Evolutionary conservation across 345 rosid species (phyloP).

Genomic region (Citrus reticulata): DNA sequence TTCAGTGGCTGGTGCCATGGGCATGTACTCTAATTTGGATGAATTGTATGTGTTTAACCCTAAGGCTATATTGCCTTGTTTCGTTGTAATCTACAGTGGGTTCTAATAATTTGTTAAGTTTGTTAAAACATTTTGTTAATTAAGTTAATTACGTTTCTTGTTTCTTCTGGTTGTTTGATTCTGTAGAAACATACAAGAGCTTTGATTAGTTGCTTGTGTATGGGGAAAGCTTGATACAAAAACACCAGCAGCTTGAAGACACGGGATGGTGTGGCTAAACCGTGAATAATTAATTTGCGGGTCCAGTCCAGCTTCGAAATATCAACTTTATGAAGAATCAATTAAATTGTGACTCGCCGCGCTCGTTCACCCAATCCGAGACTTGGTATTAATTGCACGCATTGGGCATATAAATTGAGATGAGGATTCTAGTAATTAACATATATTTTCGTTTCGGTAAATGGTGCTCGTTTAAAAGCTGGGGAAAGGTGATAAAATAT

Average conservation of each 20-base stretch:
- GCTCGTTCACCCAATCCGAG: constrained; percentile 3
- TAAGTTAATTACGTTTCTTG: not conserved
- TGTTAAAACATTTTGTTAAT: not conserved
- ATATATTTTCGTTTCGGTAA: not conserved
- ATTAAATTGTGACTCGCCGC: not conserved
- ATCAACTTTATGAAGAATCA: not conserved
- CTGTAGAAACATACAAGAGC: not conserved
- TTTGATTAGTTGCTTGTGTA: not conserved
- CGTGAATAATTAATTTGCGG: constrained; percentile 12
- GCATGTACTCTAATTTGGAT: constrained; percentile 58
- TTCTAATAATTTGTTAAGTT: constrained; percentile 17
- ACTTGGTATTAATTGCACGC: constrained; percentile 30
- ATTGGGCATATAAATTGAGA: constrained; percentile 14
- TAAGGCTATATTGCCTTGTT: constrained; percentile 74
- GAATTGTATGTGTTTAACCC: constrained; percentile 64
- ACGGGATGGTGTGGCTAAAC: not conserved
- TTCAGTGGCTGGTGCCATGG: constrained; percentile 50
- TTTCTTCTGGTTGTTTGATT: constrained; percentile 6
- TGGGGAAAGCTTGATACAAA: not conserved
- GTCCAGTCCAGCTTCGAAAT: not conserved
- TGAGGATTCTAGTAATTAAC: not conserved
- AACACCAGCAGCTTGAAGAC: not conserved
- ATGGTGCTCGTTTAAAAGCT: not conserved
- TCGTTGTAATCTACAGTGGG: constrained; percentile 69
- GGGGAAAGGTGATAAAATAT: not conserved